Conservation (phyloP, 2,329 filamentous ascomycete species). For the Sclerotinia subarctica region DNA sequence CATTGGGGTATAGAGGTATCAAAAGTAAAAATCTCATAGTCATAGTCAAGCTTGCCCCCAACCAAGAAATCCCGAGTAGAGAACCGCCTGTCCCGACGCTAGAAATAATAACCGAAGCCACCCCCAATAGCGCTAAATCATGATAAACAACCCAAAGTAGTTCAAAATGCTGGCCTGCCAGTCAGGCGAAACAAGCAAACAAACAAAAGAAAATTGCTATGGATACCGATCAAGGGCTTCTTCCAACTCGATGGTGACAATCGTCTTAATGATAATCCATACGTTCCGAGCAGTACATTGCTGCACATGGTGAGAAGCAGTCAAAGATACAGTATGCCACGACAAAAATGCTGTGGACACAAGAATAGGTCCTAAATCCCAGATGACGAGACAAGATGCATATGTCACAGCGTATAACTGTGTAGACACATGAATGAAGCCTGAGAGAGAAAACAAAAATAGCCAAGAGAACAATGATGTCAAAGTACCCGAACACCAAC, state of each 20-base stretch:
- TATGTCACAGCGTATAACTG: not conserved
- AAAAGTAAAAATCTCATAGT: slow-evolving; percentile 6
- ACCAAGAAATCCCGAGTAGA: slow-evolving; percentile 1
- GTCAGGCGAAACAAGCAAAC: not conserved
- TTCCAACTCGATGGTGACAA: not conserved
- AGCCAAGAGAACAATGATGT: not conserved
- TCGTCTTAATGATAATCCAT: not conserved
- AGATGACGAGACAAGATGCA: not conserved
- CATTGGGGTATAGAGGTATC: slow-evolving; percentile 15
- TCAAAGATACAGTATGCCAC: not conserved
- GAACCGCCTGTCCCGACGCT: not conserved
- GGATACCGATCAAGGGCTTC: not conserved
- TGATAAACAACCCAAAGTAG: not conserved
- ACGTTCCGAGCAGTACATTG: not conserved
- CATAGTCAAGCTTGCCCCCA: slow-evolving; percentile 12
- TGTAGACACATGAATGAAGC: not conserved
- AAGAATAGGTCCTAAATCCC: not conserved
- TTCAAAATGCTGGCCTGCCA: not conserved
- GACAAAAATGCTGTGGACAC: not conserved
- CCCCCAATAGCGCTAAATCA: not conserved
- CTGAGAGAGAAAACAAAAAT: not conserved
- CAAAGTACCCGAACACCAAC: slow-evolving; percentile 1
- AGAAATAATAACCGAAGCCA: slow-evolving; percentile 2
- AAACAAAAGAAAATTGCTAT: not conserved
- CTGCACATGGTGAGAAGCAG: not conserved